Base-by-base conservation (phyloP, 202 grass and related monocot genomes). In the Eragrostis tef region DNA sequence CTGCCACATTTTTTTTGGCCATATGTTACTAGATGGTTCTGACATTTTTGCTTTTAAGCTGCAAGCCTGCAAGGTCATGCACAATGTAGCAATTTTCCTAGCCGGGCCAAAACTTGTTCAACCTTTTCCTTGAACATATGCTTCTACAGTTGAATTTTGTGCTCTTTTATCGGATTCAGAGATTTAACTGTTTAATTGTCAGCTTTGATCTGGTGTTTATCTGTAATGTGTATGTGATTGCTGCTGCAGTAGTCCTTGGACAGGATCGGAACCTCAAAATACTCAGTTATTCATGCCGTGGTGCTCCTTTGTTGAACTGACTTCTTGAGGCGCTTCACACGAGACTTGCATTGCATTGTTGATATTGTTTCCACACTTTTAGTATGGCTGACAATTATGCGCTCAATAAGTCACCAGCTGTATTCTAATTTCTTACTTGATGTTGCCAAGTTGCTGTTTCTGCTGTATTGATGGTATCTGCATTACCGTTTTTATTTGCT, bases 341-440 rank as follows among this genome's bases (percentile, higher is more conserved):
- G 34, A 6, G 3, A 39, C 34, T 39, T 39, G 34, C 34, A 39
- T 39, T 39, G 34, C 64, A 44, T 69, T 64, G 15, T 53, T 53
- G 20, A 14, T 47, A 39, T 29, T 82, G 19, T 78, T 78, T 87
- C 17, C 12, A 20, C 67, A 79, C 34, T 79, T 79, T 20, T 64
- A 57, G 13, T 57, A 73, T 73, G 21, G 16, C 21, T 67, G 41
- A 31, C 9, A 52, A 56, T 57, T 27, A 49, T n/a, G 42, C 62
- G 27, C 6, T 44, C 29, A 60, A 83, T 15, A 57, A 83, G 39
- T 31, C 31, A 72, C 10, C 36, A 48, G 44, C 9, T 27, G 44
- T 67, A 44, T 83, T 60, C 27, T 71, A 50, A 51, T 64, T 83
- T 79, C 20, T 64, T 21, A 20, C 19, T 17, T 65, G 85, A 73